phyloP scores from a whole-genome alignment of 2,329 filamentous ascomycete genomes.

The Penicillium concentricum region DNA sequence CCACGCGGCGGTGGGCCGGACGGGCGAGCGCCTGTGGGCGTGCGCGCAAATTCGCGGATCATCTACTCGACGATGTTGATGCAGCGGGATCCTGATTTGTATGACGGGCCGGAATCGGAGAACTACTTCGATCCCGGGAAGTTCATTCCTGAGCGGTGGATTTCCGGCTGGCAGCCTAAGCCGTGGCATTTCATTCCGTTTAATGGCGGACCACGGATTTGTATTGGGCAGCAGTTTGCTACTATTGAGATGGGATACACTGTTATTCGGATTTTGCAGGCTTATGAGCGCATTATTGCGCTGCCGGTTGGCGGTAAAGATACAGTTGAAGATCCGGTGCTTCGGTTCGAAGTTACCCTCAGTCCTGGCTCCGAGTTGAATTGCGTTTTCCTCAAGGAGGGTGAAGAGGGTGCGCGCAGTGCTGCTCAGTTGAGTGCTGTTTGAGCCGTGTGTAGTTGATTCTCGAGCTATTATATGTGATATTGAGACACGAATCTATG shows the following conservation, averaged over 20 bases:
- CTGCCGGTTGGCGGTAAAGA: slow-evolving; percentile 31
- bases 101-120: slow-evolving; percentile 40
- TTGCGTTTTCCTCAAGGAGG: slow-evolving; percentile 39
- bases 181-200: slow-evolving; percentile 58
- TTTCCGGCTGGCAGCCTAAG: slow-evolving; percentile 50
- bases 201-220: slow-evolving; percentile 54
- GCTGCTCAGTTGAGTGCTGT: not conserved
- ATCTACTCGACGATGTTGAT: slow-evolving; percentile 54
- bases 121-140: slow-evolving; percentile 42
- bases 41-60: slow-evolving; percentile 49
- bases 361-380: slow-evolving; percentile 40
- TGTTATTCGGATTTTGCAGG: slow-evolving; percentile 44
- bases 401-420: slow-evolving; percentile 12
- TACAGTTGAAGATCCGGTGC: slow-evolving; percentile 35
- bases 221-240: slow-evolving; percentile 61
- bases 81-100: slow-evolving; percentile 53
- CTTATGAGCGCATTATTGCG: slow-evolving; percentile 39
- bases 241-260: slow-evolving; percentile 59
- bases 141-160: slow-evolving; percentile 54
- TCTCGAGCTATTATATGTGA: not conserved
- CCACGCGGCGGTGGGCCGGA: slow-evolving; percentile 61
- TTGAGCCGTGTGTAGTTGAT: not conserved
- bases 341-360: slow-evolving; percentile 41
- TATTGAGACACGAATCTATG: not conserved
- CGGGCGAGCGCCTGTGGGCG: slow-evolving; percentile 45